Evolutionary conservation across 2,329 filamentous ascomycete genomes (phyloP).

Genomic region (Beauveria varroae): DNA sequence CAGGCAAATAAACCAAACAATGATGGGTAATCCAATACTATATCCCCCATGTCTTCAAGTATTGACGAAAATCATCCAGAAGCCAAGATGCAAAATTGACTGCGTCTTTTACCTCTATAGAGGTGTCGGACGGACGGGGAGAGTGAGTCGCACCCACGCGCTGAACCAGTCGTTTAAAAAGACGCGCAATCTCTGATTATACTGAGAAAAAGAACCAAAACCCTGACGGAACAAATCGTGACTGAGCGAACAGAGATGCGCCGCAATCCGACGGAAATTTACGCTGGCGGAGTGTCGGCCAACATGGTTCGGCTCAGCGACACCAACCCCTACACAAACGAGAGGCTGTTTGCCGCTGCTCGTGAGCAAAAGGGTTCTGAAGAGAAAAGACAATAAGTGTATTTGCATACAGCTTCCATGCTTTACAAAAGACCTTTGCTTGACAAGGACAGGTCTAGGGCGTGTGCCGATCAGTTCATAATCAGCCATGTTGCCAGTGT

Average conservation of each 20-base stretch:
- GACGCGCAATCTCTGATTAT: not conserved
- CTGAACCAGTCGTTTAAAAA: not conserved
- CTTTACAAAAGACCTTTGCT: not conserved
- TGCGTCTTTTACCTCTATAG: not conserved
- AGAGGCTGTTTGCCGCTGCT: not conserved
- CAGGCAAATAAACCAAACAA: not conserved
- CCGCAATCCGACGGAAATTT: not conserved
- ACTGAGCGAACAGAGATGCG: not conserved
- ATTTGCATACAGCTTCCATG: not conserved
- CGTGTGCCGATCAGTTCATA: no score
- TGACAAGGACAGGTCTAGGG: no score
- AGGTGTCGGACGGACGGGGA: not conserved
- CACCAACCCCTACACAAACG: not conserved
- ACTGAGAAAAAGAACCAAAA: not conserved
- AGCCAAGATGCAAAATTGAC: not conserved
- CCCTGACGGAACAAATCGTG: not conserved
- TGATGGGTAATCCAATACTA: not conserved
- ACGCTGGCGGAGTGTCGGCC: not conserved
- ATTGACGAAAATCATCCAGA: not conserved
- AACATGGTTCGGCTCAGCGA: not conserved
- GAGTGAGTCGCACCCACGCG: not conserved
- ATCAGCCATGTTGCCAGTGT: no score
- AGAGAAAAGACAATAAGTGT: not conserved
- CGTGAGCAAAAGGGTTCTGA: not conserved
- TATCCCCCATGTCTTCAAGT: not conserved